Percentiles rank a stretch among this genome's conserved stretches.
Evolutionary conservation across 768 basidiomycete genomes (phyloP).

Genomic region (Wakefieldia striispora): DNA sequence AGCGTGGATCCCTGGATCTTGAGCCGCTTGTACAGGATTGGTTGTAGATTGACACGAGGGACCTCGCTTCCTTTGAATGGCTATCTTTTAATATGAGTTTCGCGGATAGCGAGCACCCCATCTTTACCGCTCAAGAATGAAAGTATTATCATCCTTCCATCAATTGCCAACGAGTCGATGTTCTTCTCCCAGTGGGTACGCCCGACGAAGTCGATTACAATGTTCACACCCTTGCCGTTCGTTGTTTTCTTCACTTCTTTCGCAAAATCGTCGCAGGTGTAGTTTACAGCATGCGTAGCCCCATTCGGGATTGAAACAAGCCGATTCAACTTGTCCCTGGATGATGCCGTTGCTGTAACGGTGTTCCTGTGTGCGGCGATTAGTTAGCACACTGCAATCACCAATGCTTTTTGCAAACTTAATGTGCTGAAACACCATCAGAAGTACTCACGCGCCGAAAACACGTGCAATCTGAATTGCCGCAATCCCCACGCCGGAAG

Average conservation of each 20-base stretch:
- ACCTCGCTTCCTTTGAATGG: slow-evolving; percentile 47
- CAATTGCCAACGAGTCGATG: slow-evolving; percentile 62
- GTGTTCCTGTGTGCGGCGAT: slow-evolving; percentile 48
- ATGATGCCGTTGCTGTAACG: slow-evolving; percentile 85
- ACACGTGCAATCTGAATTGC: slow-evolving; percentile 83
- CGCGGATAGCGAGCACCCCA: slow-evolving; percentile 11
- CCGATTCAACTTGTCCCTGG: slow-evolving; percentile 77
- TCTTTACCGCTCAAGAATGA: slow-evolving; percentile 61
- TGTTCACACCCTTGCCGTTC: slow-evolving; percentile 68
- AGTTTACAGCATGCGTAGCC: slow-evolving; percentile 77
- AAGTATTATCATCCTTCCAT: slow-evolving; percentile 74
- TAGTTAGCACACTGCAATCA: slow-evolving; percentile 1
- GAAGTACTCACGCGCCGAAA: slow-evolving; percentile 62
- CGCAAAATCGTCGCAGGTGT: slow-evolving; percentile 81
- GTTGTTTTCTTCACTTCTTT: slow-evolving; percentile 69
- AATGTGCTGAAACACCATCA: slow-evolving; percentile 2
- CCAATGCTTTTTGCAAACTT: neutral
- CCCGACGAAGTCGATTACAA: slow-evolving; percentile 85
- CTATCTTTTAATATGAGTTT: slow-evolving; percentile 20
- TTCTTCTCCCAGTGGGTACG: slow-evolving; percentile 73
- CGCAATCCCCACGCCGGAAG: slow-evolving; percentile 86
- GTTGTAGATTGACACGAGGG: slow-evolving; percentile 52
- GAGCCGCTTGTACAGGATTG: slow-evolving; percentile 80
- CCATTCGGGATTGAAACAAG: slow-evolving; percentile 64
- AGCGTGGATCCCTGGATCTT: slow-evolving; percentile 88